Base-by-base conservation (phyloP, 768 basidiomycete species). In the Tylopilus subfusipes region DNA sequence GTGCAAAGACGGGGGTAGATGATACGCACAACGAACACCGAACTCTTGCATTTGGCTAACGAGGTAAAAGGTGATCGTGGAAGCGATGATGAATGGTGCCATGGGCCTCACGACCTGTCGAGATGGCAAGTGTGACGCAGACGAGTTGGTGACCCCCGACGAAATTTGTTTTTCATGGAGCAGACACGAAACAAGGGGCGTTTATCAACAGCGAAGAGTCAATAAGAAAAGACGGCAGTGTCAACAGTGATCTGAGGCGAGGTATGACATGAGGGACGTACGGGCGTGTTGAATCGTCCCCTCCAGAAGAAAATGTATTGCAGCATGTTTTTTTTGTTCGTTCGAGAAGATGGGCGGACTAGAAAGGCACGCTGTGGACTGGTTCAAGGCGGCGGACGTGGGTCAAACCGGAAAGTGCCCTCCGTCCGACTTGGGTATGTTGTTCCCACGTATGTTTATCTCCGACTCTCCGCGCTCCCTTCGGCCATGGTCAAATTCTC, bases 51-150 rank as follows among this genome's bases (percentile, higher is more conserved):
- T 75, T 66, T 82, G 82, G 24, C 75, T 70, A 40, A 92, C 79
- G 52, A 85, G 77, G 73, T 82, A 91, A 63, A 82, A 79, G 16
- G 86, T 87, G 55, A 91, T 65, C 16, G 69, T 64, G 8, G 81
- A 80, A 30, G 90, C 85, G 34, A 78, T 76, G 62, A 90, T 75
- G 80, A 92, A 93, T 10, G 90, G 89, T 81, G 88, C 91, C 73
- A 91, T 67, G 33, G 90, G 88, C 75, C 78, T 83, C 55, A 78
- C 58, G 63, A 93, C 72, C 90, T 93, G 18, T n/a, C n/a, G n/a
- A n/a, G n/a, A n/a, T n/a, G n/a, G n/a, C n/a, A n/a, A n/a, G n/a
- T n/a, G n/a, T 16, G 13, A 42, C 9, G 4, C 38, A 21, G n/a
- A 31, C 18, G 18, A 21, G n/a, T 39, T 27, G 2, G 39, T 16